These are phyloP conservation scores for Kalmanozyma brasiliensis DNA, from an alignment of 1,284 basidiomycete genomes.

Conservation along the genomic window DNA sequence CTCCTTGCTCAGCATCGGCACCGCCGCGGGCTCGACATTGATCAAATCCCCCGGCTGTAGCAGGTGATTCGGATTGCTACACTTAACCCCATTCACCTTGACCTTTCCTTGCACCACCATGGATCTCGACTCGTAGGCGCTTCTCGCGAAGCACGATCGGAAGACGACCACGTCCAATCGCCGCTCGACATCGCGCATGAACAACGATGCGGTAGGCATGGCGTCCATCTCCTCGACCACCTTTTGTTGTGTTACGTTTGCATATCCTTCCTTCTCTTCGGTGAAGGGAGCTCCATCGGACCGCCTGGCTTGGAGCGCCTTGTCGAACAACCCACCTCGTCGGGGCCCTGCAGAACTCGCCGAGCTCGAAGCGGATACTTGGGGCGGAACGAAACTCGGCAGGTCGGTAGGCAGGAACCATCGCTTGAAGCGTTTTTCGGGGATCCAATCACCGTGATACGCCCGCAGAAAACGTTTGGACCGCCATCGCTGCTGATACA, in stretches of 20 bases:
- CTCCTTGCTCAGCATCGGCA: conserved; percentile 74
- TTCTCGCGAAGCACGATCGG: conserved; percentile 87
- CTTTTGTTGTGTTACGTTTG: conserved; percentile 35
- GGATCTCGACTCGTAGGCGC: conserved; percentile 87
- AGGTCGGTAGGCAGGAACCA: conserved; percentile 91
- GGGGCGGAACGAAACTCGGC: conserved; percentile 76
- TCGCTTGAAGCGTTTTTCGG: conserved; percentile 90
- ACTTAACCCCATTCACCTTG: conserved; percentile 84
- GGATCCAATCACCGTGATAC: conserved; percentile 96
- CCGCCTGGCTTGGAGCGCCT: conserved; percentile 26
- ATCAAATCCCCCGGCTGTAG: conserved; percentile 94
- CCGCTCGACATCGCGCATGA: conserved; percentile 77
- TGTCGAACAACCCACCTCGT: conserved; percentile 34
- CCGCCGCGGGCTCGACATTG: conserved; percentile 82
- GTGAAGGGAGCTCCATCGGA: conserved; percentile 9
- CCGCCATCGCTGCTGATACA: conserved; percentile 93
- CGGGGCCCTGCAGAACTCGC: conserved; percentile 31
- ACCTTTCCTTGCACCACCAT: conserved; percentile 89
- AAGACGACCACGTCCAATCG: conserved; percentile 92
- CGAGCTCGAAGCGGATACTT: conserved; percentile 56
- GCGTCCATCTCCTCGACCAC: conserved; percentile 42
- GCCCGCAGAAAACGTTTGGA: conserved; percentile 89
- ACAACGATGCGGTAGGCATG: conserved; percentile 60
- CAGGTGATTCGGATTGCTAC: conserved; percentile 85
- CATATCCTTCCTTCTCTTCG: no score